Conservation (phyloP, 2,329 filamentous ascomycete species). For the Calonectria pauciramosa region DNA sequence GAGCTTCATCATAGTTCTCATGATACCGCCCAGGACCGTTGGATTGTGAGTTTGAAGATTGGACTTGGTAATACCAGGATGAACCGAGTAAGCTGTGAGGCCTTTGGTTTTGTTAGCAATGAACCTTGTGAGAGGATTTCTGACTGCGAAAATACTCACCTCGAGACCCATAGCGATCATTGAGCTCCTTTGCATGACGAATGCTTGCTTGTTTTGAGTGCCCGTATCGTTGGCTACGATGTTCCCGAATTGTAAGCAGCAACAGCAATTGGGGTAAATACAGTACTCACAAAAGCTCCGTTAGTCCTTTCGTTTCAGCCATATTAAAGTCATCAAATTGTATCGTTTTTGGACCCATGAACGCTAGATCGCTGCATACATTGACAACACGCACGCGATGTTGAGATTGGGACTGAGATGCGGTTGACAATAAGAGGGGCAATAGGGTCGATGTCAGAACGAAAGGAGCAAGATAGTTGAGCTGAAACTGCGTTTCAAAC, state of each 20-base stretch:
- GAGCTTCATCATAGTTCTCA: constrained; percentile 34
- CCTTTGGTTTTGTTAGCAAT: constrained; percentile 21
- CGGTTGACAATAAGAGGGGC: constrained; percentile 32
- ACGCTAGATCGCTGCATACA: constrained; percentile 41
- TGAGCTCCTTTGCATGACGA: constrained; percentile 35
- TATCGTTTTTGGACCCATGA: constrained; percentile 35
- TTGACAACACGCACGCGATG: constrained; percentile 42
- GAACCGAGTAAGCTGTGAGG: constrained; percentile 42
- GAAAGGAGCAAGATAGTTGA: constrained; percentile 39
- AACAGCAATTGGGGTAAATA: fast-evolving
- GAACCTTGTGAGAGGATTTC: no score
- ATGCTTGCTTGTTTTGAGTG: constrained; percentile 43
- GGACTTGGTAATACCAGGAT: constrained; percentile 40
- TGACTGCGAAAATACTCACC: background rate
- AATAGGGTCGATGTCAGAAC: constrained; percentile 35
- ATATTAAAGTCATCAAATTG: constrained; percentile 42
- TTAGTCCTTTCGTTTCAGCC: constrained; percentile 30
- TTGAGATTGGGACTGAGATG: constrained; percentile 19
- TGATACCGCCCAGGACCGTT: constrained; percentile 30
- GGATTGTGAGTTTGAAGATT: constrained; percentile 34
- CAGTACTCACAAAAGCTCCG: constrained; percentile 33
- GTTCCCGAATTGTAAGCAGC: background rate
- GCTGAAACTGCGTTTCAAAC: constrained; percentile 40
- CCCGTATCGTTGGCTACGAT: constrained; percentile 33
- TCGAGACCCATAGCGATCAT: constrained; percentile 32